Conservation (phyloP, 768 basidiomycete genomes). For the Boletus subcaerulescens region DNA sequence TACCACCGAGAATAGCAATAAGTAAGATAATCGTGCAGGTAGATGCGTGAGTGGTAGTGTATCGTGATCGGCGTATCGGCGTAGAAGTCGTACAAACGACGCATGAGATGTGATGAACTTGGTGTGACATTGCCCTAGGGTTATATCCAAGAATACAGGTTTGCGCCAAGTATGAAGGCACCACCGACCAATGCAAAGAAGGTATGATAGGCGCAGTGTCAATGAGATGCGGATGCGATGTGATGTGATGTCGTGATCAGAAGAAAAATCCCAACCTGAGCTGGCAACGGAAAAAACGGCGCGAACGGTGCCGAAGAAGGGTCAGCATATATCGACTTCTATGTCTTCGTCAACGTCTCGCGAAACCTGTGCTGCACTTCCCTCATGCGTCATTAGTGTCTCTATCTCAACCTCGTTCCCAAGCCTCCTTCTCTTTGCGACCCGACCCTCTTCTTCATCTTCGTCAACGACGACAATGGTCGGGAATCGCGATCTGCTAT, state of each 20-base stretch:
- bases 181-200: constrained; percentile 12
- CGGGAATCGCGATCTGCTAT: constrained; percentile 40
- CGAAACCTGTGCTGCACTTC: not conserved
- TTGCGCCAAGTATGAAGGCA: constrained; percentile 4
- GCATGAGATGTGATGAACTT: not conserved
- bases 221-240: constrained; percentile 18
- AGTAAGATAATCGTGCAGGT: constrained; percentile 20
- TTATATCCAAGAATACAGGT: constrained; percentile 24
- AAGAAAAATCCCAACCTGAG: not conserved
- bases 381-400: constrained; percentile 1
- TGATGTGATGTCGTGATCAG: constrained; percentile 5
- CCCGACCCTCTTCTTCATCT: constrained; percentile 49
- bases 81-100: constrained; percentile 2
- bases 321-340: constrained; percentile 29
- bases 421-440: constrained; percentile 51
- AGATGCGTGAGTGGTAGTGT: constrained; percentile 2
- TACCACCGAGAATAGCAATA: constrained; percentile 18
- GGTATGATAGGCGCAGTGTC: constrained; percentile 17
- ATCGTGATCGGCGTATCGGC: constrained; percentile 7
- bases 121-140: not conserved
- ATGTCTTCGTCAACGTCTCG: constrained; percentile 27
- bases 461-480: constrained; percentile 62
- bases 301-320: not conserved
- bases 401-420: constrained; percentile 7
- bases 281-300: constrained; percentile 3